Percentiles rank a stretch among this genome's conserved stretches.
These are phyloP conservation scores for Oryza meyeriana DNA, from an alignment of 176 grass and related monocot species.

Conservation along the genomic window DNA sequence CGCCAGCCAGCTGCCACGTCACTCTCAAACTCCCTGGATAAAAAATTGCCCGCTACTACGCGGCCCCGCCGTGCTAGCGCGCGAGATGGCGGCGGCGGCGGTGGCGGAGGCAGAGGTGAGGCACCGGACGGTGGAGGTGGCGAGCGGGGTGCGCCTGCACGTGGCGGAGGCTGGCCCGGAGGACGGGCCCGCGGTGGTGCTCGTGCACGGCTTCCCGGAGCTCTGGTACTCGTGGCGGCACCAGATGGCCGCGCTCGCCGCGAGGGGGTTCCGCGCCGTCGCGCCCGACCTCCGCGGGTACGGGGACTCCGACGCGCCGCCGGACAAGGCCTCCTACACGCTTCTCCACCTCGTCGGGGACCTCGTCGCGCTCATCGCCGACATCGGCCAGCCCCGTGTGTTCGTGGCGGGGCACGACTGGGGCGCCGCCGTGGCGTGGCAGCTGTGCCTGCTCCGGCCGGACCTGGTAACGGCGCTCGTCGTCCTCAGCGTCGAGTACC, in stretches of 20 bases:
- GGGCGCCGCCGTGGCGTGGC: slow-evolving; percentile 74
- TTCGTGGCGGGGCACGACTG: slow-evolving; percentile 84
- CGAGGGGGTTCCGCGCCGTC: slow-evolving; percentile 58
- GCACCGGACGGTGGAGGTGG: slow-evolving; percentile 61
- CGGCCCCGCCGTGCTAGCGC: neutral
- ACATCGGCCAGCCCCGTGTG: slow-evolving; percentile 56
- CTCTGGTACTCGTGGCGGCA: slow-evolving; percentile 90
- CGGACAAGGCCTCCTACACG: slow-evolving; percentile 37
- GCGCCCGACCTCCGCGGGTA: slow-evolving; percentile 77
- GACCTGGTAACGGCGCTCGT: slow-evolving; percentile 76
- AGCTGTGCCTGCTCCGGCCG: slow-evolving; percentile 67
- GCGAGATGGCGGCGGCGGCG: slow-evolving; percentile 26
- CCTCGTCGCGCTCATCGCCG: slow-evolving; percentile 73
- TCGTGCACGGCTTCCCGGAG: slow-evolving; percentile 87
- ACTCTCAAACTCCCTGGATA: too few species aligned
- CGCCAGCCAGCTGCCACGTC: too few species aligned
- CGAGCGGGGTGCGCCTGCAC: slow-evolving; percentile 54
- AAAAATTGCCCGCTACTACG: too few species aligned
- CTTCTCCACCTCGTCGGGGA: slow-evolving; percentile 73
- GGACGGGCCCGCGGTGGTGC: slow-evolving; percentile 37
- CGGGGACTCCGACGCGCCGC: slow-evolving; percentile 56
- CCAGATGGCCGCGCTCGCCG: slow-evolving; percentile 61
- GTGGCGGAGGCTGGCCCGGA: slow-evolving; percentile 67
- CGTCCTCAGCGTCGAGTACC: slow-evolving; percentile 59
- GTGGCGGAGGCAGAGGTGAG: slow-evolving; percentile 35